These are phyloP conservation scores for Gastrolobium villosum DNA, from an alignment of 306 rosid species.

Conservation along the genomic window DNA sequence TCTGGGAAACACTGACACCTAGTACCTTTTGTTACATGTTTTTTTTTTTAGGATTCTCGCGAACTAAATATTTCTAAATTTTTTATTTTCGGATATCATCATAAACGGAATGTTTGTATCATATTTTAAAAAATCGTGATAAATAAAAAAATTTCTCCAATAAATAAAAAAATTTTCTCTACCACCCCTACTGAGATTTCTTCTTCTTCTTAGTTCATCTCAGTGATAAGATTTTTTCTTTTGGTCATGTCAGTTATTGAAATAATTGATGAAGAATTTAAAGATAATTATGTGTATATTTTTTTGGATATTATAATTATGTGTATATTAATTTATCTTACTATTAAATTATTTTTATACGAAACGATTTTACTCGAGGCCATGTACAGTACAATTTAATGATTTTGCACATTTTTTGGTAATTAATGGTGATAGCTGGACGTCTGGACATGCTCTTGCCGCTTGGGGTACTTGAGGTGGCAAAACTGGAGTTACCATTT, in stretches of 20 bases:
- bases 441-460: background rate
- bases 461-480: conserved; percentile 5
- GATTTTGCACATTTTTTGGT: background rate
- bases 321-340: background rate
- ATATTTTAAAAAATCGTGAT: no score
- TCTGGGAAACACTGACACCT: conserved; percentile 18
- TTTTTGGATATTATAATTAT: background rate
- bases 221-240: background rate
- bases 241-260: background rate
- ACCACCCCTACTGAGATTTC: background rate
- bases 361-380: no score
- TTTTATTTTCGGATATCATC: no score
- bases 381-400: background rate
- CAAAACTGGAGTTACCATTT: background rate
- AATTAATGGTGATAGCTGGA: conserved; percentile 6
- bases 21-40: no score
- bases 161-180: no score
- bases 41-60: no score
- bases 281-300: background rate
- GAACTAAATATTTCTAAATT: no score
- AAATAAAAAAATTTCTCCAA: no score
- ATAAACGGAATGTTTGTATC: no score
- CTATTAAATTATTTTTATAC: no score
- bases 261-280: background rate
- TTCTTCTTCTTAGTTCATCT: background rate